Evolutionary conservation across 768 basidiomycete genomes (phyloP), one percentile per base, ranked within the genome.

Genomic region (Xanthoconium stramineum): DNA sequence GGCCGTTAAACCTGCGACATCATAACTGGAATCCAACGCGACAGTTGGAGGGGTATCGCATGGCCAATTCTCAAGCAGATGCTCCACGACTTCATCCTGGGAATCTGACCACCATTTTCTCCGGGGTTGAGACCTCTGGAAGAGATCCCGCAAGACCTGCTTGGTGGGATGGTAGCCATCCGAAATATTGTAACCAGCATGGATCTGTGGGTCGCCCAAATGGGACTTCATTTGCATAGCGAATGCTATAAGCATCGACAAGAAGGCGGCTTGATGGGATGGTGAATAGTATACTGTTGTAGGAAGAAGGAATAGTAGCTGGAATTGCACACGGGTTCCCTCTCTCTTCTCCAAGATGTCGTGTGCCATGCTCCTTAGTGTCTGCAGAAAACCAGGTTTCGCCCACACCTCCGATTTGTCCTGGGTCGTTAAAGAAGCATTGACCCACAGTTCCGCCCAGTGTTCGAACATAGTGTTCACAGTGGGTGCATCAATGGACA

Each of bases 161-260:
- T 44, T 11, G 1, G 53, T 53, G 2, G 61, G 64, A 17, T 28
- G 30, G 30, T 60, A 65, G 30, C 56, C 64, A 11, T 57, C 55
- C 15, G 17, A 39, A 30, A 62, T 40, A 33, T 55, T 50, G 56
- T 47, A 57, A 33, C 40, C 44, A 10, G 28, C 32, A 33, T 60
- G 39, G 8, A 24, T 40, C 10, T 47, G 60, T 37, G 52, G 52
- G 29, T 46, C 4, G 3, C n/a, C 44, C 1, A 12, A 9, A 14
- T 28, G n/a, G 24, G 58, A 40, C 12, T 54, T 50, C 14, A 53
- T 11, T 20, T 56, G 43, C 6, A 58, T 44, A 5, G 58, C 52
- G 45, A 74, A 72, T 6, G 74, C 62, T 8, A 76, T 37, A 0
- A 76, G 47, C 19, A 69, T 65, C 0, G 66, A 61, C 15, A 72